Evolutionary conservation across 2,329 filamentous ascomycete species (phyloP), one percentile per base, ranked within the genome.

Genomic region (Didymella segeticola): DNA sequence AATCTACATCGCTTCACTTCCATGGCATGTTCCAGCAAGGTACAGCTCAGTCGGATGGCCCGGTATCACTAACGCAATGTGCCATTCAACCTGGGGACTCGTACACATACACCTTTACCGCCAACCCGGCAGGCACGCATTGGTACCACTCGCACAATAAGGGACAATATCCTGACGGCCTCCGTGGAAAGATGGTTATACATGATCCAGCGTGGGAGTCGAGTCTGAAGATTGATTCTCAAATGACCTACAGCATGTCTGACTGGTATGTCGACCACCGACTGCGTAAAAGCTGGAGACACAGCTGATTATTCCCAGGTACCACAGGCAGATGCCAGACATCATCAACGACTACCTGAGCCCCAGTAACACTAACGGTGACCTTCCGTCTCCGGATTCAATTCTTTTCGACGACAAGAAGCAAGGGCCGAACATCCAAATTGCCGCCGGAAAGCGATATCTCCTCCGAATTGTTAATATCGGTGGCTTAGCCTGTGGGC

Each of bases 11-110:
- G 17, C 78, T 92, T 2, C 89, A 93, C 69, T 92, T 89, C 72
- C 89, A 93, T 61, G 89, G 89, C 19, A 81, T 93, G 59, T 90
- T 84, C 66, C 88, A 91, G 65, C 89, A 89, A 60, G 88, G 87
- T 12, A 89, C 88, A 0, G 89, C 85, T 56, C 80, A 80, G 52
- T 89, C 90, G 84, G 89, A 92, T 64, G 89, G 89, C 0, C 82
- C 88, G 1, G 79, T 85, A 0, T 86, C 85, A 38, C 79, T 89
- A 4, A 87, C 85, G 0, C 64, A 67, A 37, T 54, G 51, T 12
- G 25, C 51, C 11, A 54, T 54, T 4, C 26, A 39, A 0, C 85
- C 88, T 0, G 85, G 84, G 1, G 75, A 79, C 2, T 83, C 78
- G 1, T 88, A 89, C 57, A 85, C 81, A 0, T 92, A 91, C 69